Percentiles rank a stretch among this genome's conserved stretches.
Evolutionary conservation across 1,284 basidiomycete genomes (phyloP).

Genomic region (Ganoderma leucocontextum): DNA sequence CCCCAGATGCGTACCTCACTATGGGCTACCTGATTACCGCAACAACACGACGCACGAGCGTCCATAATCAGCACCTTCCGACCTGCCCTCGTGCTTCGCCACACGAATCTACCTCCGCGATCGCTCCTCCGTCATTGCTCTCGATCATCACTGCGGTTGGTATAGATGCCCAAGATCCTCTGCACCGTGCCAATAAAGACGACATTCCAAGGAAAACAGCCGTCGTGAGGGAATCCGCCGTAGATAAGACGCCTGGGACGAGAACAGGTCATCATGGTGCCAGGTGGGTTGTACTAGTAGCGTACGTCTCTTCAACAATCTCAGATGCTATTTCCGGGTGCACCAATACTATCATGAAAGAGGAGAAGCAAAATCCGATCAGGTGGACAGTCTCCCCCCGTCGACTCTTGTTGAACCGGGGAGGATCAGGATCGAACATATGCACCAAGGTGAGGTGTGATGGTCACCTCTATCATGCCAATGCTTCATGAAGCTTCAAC

Average conservation of each 20-base stretch:
- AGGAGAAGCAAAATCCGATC: no score
- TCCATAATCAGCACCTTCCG: background rate
- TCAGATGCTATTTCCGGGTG: no score
- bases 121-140: background rate
- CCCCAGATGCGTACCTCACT: constrained; percentile 1
- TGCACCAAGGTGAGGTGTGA: no score
- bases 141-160: background rate
- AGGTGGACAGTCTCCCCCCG: background rate
- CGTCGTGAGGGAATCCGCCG: background rate
- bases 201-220: background rate
- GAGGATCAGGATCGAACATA: background rate
- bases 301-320: background rate
- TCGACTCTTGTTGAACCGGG: background rate
- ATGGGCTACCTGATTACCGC: background rate
- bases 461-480: no score
- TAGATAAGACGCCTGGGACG: background rate
- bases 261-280: no score
- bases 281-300: background rate
- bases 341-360: no score
- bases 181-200: background rate
- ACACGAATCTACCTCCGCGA: background rate
- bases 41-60: background rate
- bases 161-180: background rate
- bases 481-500: background rate
- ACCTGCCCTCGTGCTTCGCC: background rate